Base-by-base conservation (phyloP, 164 flowering plant species). In the Protea cynaroides region DNA sequence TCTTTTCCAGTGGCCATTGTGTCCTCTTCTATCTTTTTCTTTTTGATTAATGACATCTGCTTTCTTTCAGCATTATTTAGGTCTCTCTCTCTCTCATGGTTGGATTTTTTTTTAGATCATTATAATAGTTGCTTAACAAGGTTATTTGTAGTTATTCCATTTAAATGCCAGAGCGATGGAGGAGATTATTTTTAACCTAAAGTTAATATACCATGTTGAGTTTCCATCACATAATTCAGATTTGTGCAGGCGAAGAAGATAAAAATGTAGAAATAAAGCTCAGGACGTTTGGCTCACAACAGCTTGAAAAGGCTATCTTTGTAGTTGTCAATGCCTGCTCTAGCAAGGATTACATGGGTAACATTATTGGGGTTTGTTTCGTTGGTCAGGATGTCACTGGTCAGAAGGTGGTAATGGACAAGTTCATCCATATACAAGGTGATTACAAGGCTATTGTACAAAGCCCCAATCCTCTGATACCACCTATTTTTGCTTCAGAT, bases 311-410 rank as follows among this genome's bases (percentile, higher is more conserved):
- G 59, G 89, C 92, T 13, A 74, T 91, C 29, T 91, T 74, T 72
- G 81, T 94, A 52, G 89, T 94, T 56, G 96, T 91, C 51, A 94
- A 94, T 77, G 96, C 99, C 69, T 94, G 99, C 77, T 88, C 84
- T 59, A 94, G 96, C 81, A 89, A 75, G 76, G 97, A 89, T 69
- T 86, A 81, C 69, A 79, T 78, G 24, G 77, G 82, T 62, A 85
- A 86, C 58, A 86, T 94, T 36, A 90, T 94, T 59, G 99, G 99
- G 40, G 96, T 83, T 15, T 88, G 97, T 81, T 94, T 94, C 65
- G 90, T 94, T n/a, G 99, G 96, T 74, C 99, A 94, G 72, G 99
- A 94, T 77, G 81, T 94, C 50, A 94, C 99, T 56, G 84, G 84
- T 34, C 96, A 94, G 67, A 94, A 94, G 71, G 68, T 88, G 67